A percentile compares a stretch with the other conserved stretches of the same genome.
Evolutionary conservation across 202 grass and related monocot species (phyloP).

Genomic region (Setaria viridis): DNA sequence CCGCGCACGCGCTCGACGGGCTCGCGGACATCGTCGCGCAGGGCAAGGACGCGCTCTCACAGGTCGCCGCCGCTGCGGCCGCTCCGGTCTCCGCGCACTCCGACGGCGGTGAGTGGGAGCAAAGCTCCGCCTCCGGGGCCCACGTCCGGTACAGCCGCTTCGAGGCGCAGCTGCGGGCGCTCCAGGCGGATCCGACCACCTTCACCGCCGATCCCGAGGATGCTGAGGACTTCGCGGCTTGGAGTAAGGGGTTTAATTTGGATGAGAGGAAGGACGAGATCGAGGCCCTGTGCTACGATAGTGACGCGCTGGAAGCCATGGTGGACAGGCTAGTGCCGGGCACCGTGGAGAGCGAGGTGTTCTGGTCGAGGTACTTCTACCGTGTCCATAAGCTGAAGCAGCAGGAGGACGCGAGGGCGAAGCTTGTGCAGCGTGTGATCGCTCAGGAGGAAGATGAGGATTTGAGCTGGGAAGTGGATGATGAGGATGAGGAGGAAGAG

Average conservation of each 20-base stretch:
- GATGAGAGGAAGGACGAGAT: conserved; percentile 73
- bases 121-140: conserved; percentile 40
- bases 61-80: conserved; percentile 37
- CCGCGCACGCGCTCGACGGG: conserved; percentile 61
- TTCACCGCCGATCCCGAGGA: conserved; percentile 79
- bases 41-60: conserved; percentile 77
- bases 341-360: conserved; percentile 66
- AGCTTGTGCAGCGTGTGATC: conserved; percentile 84
- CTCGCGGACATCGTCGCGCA: conserved; percentile 78
- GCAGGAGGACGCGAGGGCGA: conserved; percentile 74
- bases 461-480: conserved; percentile 91
- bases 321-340: conserved; percentile 67
- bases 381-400: conserved; percentile 77
- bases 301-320: conserved; percentile 61
- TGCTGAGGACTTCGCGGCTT: conserved; percentile 71
- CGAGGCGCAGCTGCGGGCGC: conserved; percentile 75
- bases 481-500: conserved; percentile 62
- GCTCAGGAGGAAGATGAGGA: conserved; percentile 84
- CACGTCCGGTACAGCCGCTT: conserved; percentile 65
- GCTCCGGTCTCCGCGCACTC: neutral
- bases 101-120: conserved; percentile 46
- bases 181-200: conserved; percentile 78
- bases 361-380: conserved; percentile 90
- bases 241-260: conserved; percentile 70
- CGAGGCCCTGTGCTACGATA: conserved; percentile 76